A percentile compares a stretch with the other conserved stretches of the same genome.
Conservation (phyloP, 140 eudicot species). For the Bidens hawaiensis region DNA sequence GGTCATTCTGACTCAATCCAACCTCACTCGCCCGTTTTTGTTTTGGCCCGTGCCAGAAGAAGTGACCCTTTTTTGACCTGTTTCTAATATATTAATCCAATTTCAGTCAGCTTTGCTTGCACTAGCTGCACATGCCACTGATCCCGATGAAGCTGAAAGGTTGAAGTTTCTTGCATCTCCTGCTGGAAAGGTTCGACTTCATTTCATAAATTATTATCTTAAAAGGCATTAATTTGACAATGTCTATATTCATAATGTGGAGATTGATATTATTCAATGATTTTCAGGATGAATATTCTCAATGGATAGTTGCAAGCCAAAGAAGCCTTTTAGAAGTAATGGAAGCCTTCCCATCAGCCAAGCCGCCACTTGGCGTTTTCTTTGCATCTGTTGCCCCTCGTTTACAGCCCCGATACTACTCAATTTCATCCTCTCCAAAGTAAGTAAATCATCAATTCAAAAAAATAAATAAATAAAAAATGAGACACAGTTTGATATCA, state of each 20-base stretch:
- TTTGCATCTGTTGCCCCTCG: slow-evolving; percentile 96
- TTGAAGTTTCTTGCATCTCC: slow-evolving; percentile 90
- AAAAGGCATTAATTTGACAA: neutral
- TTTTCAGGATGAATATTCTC: slow-evolving; percentile 94
- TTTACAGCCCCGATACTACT: slow-evolving; percentile 92
- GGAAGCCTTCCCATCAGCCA: slow-evolving; percentile 91
- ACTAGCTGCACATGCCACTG: slow-evolving; percentile 89
- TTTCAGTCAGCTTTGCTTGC: slow-evolving; percentile 88
- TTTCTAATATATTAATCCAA: neutral
- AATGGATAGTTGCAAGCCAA: slow-evolving; percentile 80
- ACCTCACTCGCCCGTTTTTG: neutral
- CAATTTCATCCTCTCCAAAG: slow-evolving; percentile 96
- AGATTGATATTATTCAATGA: neutral
- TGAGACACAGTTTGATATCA: neutral
- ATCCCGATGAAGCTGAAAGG: slow-evolving; percentile 85
- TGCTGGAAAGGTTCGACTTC: slow-evolving; percentile 77
- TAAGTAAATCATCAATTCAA: slow-evolving; percentile 17
- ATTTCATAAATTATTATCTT: neutral
- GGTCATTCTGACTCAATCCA: neutral
- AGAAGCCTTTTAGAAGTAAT: slow-evolving; percentile 94
- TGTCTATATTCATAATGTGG: neutral
- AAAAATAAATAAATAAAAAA: neutral
- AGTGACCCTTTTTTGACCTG: too few relatives aligned
- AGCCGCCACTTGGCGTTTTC: slow-evolving; percentile 95
- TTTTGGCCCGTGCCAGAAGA: too few relatives aligned